A percentile compares a stretch with the other conserved stretches of the same genome.
phyloP scores from a whole-genome alignment of 2,329 filamentous ascomycete genomes.

The Cercospora zeae-maydis region DNA sequence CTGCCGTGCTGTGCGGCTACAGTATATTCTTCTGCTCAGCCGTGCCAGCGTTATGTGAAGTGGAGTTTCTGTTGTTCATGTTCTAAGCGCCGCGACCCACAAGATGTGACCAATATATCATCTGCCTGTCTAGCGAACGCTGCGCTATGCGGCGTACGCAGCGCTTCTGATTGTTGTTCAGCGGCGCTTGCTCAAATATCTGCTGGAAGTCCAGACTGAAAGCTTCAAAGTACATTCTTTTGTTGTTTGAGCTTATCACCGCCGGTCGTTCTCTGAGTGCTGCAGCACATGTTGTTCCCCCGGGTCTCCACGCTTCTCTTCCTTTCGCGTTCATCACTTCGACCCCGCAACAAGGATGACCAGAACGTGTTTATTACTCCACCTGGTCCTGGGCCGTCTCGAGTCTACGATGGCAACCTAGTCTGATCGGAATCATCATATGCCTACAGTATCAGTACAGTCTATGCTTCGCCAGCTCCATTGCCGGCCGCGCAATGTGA shows the following conservation, averaged over 20 bases:
- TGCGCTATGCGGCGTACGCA: neutral
- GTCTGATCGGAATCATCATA: neutral
- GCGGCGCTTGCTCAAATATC: neutral
- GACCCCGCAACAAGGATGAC: neutral
- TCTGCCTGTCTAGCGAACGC: neutral
- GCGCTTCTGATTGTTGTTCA: neutral
- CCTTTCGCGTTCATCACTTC: neutral
- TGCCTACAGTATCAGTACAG: conserved; percentile 2
- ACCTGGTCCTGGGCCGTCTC: neutral
- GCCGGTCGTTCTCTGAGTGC: neutral
- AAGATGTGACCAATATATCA: neutral
- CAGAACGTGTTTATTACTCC: neutral
- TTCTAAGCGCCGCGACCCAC: neutral
- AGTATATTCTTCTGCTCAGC: neutral
- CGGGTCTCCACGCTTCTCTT: neutral
- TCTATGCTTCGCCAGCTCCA: neutral
- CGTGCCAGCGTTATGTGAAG: neutral
- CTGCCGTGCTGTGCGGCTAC: neutral
- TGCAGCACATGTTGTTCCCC: neutral
- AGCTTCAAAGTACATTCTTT: neutral
- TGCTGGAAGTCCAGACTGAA: neutral
- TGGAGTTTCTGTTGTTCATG: neutral
- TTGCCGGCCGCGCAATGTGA: neutral
- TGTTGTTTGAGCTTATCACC: neutral
- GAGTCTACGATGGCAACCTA: neutral